These are phyloP conservation scores for Alternaria hordeiaustralica DNA, from an alignment of 2,329 filamentous ascomycete species.

Conservation along the genomic window DNA sequence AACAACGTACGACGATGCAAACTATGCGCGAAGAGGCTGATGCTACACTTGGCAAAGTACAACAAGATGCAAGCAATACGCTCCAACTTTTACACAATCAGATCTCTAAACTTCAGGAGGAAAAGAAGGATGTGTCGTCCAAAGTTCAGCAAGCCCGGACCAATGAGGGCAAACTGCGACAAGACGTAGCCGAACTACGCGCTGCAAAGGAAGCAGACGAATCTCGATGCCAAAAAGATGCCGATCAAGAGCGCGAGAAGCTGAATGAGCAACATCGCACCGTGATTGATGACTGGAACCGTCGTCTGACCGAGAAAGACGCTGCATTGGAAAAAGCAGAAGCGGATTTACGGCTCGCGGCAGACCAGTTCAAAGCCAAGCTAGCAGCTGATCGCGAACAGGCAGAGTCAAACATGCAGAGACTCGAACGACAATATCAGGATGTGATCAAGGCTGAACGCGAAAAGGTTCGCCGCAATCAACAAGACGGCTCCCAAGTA, in stretches of 20 bases:
- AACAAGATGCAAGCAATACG: constrained; percentile 8
- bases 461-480: background rate
- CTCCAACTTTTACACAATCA: constrained; percentile 13
- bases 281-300: constrained; percentile 13
- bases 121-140: constrained; percentile 17
- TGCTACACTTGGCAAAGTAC: background rate
- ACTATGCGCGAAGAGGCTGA: constrained; percentile 20
- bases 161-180: constrained; percentile 17
- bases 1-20: constrained; percentile 14
- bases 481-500: background rate
- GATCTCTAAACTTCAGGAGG: constrained; percentile 4
- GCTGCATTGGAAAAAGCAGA: constrained; percentile 21
- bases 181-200: constrained; percentile 14
- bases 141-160: constrained; percentile 13
- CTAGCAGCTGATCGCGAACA: constrained; percentile 20
- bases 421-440: background rate
- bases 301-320: constrained; percentile 15
- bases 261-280: constrained; percentile 3
- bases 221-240: constrained; percentile 2
- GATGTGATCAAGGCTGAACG: background rate
- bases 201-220: constrained; percentile 9
- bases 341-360: constrained; percentile 13
- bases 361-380: constrained; percentile 19
- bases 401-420: background rate
- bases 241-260: background rate